phyloP scores from a whole-genome alignment of 1,139 yeast genomes.

The Debaryomyces sp. region DNA sequence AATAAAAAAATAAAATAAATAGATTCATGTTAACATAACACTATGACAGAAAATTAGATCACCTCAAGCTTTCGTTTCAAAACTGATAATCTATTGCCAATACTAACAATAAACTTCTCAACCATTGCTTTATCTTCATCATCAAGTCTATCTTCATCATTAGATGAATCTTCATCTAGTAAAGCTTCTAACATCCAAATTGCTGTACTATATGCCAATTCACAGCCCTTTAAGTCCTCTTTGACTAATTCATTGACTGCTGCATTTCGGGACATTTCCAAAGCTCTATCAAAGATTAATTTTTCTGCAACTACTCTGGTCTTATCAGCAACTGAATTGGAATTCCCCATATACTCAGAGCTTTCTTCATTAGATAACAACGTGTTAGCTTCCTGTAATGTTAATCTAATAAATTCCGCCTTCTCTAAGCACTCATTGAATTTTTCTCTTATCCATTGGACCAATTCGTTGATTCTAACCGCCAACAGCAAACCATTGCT shows the following conservation, averaged over 20 bases:
- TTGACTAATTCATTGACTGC: constrained; percentile 85
- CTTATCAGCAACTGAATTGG: constrained; percentile 8
- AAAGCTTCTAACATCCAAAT: constrained; percentile 95
- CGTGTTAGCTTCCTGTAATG: constrained; percentile 55
- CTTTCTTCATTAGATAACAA: constrained; percentile 17
- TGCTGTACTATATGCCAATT: constrained; percentile 85
- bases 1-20: background rate
- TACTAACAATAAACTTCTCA: constrained; percentile 73
- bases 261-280: constrained; percentile 89
- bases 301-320: constrained; percentile 68
- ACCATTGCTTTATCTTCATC: constrained; percentile 73
- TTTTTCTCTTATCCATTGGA: constrained; percentile 89
- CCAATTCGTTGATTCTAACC: constrained; percentile 68
- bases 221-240: constrained; percentile 78
- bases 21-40: background rate
- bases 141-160: constrained; percentile 52
- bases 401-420: constrained; percentile 73
- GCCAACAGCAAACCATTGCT: constrained; percentile 22
- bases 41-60: background rate
- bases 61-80: constrained; percentile 49
- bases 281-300: constrained; percentile 86
- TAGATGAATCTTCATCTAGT: constrained; percentile 53
- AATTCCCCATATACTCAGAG: constrained; percentile 10
- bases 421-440: constrained; percentile 88
- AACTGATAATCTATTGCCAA: constrained; percentile 67